Evolutionary conservation across 2,329 filamentous ascomycete species (phyloP), one percentile per base, ranked within the genome.

Genomic region (Hymenoscyphus infarciens): DNA sequence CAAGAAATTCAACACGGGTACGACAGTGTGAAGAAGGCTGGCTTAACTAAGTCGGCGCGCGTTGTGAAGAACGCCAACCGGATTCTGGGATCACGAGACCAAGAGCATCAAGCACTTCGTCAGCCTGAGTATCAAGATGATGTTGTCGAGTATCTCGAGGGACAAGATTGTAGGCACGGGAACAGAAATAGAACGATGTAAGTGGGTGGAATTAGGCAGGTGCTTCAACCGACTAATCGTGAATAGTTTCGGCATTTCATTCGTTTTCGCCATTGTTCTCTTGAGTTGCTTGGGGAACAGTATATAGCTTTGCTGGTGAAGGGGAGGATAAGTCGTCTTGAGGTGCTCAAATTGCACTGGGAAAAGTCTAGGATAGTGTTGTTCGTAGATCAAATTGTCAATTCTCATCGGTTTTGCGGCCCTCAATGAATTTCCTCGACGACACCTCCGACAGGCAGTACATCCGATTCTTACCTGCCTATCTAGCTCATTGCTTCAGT

Each of bases 331-430:
- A 52, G 22, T 52, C 45, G 13, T 52, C 45, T 25, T 52, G 19
- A 52, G 22, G 3, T 13, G 19, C 19, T 22, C 19, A 2, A 2
- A 11, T 25, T 19, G 10, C 45, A 38, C 16, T 5, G 11, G 11
- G 19, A 52, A 25, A 52, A 10, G n/a, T 22, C 22, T 52, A 22
- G 45, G 19, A 13, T 52, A 2, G 19, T 22, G 8, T 25, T 25
- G 8, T 52, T 52, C 45, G 8, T 52, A 52, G 45, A 52, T 52
- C 11, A 52, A 52, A 52, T 52, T 52, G 45, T 13, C n/a, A 52
- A 52, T 52, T 52, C 45, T n/a, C 25, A 27, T 27, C 25, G 25
- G 25, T 27, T 10, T 49, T 19, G n/a, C 2, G n/a, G 11, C 33
- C 13, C 31, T 8, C 31, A 33, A 33, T 7, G 31, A 33, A 11